A percentile compares a stretch with the other conserved stretches of the same genome.
These are phyloP conservation scores for Phytophthora rubi DNA, from an alignment of 352 stramenopile species.

Conservation along the genomic window DNA sequence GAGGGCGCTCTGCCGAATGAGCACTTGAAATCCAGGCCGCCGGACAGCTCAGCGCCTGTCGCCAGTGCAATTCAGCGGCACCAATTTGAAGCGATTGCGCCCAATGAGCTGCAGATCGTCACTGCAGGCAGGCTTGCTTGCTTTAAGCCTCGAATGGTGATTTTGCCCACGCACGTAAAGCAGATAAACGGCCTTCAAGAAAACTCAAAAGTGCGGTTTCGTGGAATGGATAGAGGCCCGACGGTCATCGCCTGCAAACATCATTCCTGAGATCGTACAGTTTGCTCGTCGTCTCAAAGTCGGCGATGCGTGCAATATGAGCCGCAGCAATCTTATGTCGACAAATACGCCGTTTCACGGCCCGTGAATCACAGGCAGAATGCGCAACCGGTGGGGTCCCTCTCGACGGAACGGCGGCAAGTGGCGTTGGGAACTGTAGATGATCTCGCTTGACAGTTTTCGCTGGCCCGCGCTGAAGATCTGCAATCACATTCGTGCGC, in stretches of 20 bases:
- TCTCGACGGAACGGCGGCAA: not conserved
- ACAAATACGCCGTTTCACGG: not conserved
- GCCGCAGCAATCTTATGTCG: constrained; percentile 10
- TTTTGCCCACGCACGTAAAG: not conserved
- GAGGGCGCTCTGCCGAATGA: constrained; percentile 10
- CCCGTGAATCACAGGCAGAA: not conserved
- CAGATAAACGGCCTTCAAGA: not conserved
- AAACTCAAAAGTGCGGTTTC: not conserved
- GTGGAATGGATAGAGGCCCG: not conserved
- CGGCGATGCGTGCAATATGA: not conserved
- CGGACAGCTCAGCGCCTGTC: constrained; percentile 7
- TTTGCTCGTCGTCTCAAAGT: not conserved
- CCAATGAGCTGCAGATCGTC: not conserved
- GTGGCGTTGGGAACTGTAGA: too few relatives aligned
- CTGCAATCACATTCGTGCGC: not conserved
- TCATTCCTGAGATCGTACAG: not conserved
- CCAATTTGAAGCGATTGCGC: not conserved
- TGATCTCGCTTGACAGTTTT: not conserved
- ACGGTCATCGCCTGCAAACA: not conserved
- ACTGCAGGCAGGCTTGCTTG: not conserved
- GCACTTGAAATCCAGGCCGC: not conserved
- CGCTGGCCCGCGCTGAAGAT: not conserved
- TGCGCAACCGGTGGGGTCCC: not conserved
- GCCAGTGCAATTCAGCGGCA: constrained; percentile 10
- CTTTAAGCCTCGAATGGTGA: not conserved